Percentiles rank a stretch among this genome's conserved stretches.
These are phyloP conservation scores for Fusarium sp. DNA, from an alignment of 2,329 filamentous ascomycete genomes.

Conservation along the genomic window DNA sequence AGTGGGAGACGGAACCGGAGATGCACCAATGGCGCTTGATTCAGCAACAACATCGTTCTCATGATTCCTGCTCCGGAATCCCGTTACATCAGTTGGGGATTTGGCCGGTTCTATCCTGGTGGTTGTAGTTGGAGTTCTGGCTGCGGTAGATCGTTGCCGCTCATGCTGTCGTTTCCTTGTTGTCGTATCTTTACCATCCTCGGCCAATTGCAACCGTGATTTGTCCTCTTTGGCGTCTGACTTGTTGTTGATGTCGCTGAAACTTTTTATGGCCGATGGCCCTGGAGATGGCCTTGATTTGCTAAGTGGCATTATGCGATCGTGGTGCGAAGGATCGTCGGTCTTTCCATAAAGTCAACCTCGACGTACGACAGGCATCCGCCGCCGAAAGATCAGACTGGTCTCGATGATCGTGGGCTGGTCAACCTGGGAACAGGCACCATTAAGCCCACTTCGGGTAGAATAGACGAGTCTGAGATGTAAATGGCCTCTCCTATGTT, in stretches of 20 bases:
- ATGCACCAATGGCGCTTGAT: slow-evolving; percentile 28
- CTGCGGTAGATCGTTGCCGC: slow-evolving; percentile 23
- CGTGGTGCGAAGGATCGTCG: slow-evolving; percentile 3
- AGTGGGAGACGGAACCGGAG: not conserved
- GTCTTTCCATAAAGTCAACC: slow-evolving; percentile 12
- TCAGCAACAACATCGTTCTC: slow-evolving; percentile 18
- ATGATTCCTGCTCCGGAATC: slow-evolving; percentile 10
- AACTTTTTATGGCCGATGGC: slow-evolving; percentile 24
- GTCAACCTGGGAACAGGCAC: slow-evolving; percentile 5
- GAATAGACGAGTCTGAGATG: slow-evolving; percentile 6
- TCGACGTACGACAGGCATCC: slow-evolving; percentile 30
- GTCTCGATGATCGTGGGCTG: slow-evolving; percentile 18
- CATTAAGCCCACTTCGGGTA: slow-evolving; percentile 22
- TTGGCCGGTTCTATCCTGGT: slow-evolving; percentile 12
- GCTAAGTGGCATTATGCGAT: slow-evolving; percentile 42
- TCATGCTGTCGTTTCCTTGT: slow-evolving; percentile 27
- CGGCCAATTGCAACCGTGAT: not conserved
- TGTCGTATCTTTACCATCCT: slow-evolving; percentile 35
- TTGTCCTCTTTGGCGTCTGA: slow-evolving; percentile 20
- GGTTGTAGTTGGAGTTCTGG: not conserved
- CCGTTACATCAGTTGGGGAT: not conserved
- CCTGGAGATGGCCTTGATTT: slow-evolving; percentile 42
- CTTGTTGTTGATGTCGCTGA: slow-evolving; percentile 31
- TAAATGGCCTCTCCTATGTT: slow-evolving; percentile 20
- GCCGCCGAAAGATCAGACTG: slow-evolving; percentile 29